A percentile compares a stretch with the other conserved stretches of the same genome.
Evolutionary conservation across 306 rosid species (phyloP).

Genomic region (Medicago arabica): DNA sequence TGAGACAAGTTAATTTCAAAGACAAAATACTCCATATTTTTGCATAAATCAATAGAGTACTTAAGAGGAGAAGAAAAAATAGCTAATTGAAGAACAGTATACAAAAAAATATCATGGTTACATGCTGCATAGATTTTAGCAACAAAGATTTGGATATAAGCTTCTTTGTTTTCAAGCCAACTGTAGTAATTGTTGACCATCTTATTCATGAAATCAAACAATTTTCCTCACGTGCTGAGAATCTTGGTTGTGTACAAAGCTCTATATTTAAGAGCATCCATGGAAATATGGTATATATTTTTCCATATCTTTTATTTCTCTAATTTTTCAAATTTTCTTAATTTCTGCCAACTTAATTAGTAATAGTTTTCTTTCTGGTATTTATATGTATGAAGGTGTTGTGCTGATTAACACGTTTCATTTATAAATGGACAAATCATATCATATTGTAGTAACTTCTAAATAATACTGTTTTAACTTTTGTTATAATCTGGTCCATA

Average conservation of each 20-base stretch:
- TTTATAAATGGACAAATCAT: not conserved
- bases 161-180: conserved; percentile 73
- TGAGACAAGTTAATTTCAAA: not conserved
- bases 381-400: not conserved
- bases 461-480: not conserved
- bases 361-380: not conserved
- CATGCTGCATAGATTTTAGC: conserved; percentile 65
- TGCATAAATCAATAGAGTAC: too few species aligned
- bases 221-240: conserved; percentile 59
- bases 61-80: too few species aligned
- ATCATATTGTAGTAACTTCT: too few species aligned
- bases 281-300: conserved; percentile 66
- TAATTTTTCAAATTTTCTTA: not conserved
- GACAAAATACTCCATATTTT: too few species aligned
- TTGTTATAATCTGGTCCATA: conserved; percentile 10
- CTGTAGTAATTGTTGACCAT: conserved; percentile 60
- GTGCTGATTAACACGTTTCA: not conserved
- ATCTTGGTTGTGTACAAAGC: conserved; percentile 74
- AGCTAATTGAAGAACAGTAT: not conserved
- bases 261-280: conserved; percentile 80
- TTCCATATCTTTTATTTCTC: conserved; percentile 3
- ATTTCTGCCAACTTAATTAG: not conserved
- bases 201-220: conserved; percentile 60
- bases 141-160: conserved; percentile 58
- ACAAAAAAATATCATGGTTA: conserved; percentile 42